Base-by-base conservation (phyloP, 768 basidiomycete genomes). In the Scleroderma bovista region DNA sequence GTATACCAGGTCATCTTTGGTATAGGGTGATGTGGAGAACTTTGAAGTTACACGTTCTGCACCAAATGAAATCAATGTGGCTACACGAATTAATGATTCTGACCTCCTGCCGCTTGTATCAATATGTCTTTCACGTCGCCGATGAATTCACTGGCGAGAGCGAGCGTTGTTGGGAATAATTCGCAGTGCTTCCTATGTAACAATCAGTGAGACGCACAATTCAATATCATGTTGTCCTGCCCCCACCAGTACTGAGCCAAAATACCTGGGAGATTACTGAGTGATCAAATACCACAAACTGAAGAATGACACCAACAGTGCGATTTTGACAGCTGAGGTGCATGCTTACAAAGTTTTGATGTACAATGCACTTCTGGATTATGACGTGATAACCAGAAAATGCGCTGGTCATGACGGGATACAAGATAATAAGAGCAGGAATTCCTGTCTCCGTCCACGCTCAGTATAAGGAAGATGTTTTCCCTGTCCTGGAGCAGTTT, bases 1-100 rank as follows among this genome's bases (percentile, higher is more conserved):
- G n/a, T 56, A 60, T 33, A 33, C 52, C 10, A 66, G 44, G 26
- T 55, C 54, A 6, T 55, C 11, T 50, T 52, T 61, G 44, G 36
- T 40, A 16, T 61, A 66, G 12, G 66, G 64, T 13, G 64, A 66
- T 7, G 64, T 66, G 40, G 64, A 68, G 45, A 68, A 66, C n/a
- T 66, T 66, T 0, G 60, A 62, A 29, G 64, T 47, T 12, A 68
- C 34, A 33, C 66, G 59, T 46, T 66, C 64, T 66, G 51, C 24
- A 44, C 13, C 19, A 10, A 37, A 9, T 23, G 33, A 31, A 7
- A 17, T 16, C 53, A 19, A 46, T 37, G 31, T 2, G 45, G 34
- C 24, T 2, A 43, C 2, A 23, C 2, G 13, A 0, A 0, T 2
- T 16, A 16, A 2, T 33, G 15, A 29, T 10, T 16, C 23, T 34